Conservation (phyloP, 495 filamentous ascomycete genomes). For the Trichocladium uniseriatum region DNA sequence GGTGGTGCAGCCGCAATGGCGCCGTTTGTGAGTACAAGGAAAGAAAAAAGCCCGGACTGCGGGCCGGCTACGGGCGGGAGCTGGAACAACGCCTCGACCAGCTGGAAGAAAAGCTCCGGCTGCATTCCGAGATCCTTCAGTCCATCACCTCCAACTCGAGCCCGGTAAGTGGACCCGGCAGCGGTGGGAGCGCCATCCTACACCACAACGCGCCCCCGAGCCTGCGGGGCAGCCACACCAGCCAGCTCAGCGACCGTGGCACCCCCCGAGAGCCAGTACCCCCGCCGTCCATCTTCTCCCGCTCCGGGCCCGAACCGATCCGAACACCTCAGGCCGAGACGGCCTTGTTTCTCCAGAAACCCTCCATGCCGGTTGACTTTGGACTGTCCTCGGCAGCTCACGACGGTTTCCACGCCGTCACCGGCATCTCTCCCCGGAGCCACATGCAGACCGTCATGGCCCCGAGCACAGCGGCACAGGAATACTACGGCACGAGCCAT, state of each 20-base stretch:
- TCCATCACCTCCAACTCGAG: conserved; percentile 19
- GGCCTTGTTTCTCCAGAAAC: conserved; percentile 54
- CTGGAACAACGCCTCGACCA: conserved; percentile 68
- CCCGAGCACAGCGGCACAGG: conserved; percentile 27
- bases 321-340: conserved; percentile 51
- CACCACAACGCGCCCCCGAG: conserved; percentile 44
- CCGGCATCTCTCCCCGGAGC: conserved; percentile 29
- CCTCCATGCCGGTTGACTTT: conserved; percentile 37
- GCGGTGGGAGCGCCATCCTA: conserved; percentile 24
- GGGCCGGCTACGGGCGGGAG: conserved; percentile 82
- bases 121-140: conserved; percentile 41
- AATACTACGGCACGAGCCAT: conserved; percentile 36
- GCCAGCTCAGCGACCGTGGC: conserved; percentile 38
- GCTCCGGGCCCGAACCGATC: conserved; percentile 27
- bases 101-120: conserved; percentile 41
- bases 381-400: conserved; percentile 21
- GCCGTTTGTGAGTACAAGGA: conserved; percentile 75
- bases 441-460: conserved; percentile 24
- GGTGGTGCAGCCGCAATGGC: conserved; percentile 76
- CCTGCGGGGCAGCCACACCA: conserved; percentile 32
- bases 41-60: conserved; percentile 72
- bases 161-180: conserved; percentile 32
- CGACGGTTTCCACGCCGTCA: conserved; percentile 27
- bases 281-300: conserved; percentile 28
- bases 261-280: conserved; percentile 31